Evolutionary conservation across 805 yeast species (phyloP).

Genomic region (Tetrapisispora iriomotensis): DNA sequence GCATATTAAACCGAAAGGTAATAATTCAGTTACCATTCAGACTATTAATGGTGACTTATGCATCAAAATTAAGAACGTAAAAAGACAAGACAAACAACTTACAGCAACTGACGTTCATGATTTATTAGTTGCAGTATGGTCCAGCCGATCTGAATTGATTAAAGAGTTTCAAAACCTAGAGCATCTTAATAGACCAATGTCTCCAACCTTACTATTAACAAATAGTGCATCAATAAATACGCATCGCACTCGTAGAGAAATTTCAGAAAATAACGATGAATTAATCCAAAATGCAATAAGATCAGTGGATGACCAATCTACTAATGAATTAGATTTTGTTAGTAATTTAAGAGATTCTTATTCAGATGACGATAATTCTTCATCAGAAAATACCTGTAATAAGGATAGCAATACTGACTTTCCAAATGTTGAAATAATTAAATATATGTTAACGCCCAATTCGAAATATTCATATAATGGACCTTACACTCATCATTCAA

Average conservation of each 20-base stretch:
- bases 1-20: background rate
- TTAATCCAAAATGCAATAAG: constrained; percentile 30
- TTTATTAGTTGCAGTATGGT: constrained; percentile 64
- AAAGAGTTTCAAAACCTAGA: background rate
- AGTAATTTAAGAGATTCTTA: background rate
- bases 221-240: background rate
- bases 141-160: constrained; percentile 27
- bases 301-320: constrained; percentile 35
- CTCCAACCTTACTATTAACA: constrained; percentile 1
- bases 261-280: constrained; percentile 13
- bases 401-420: constrained; percentile 9
- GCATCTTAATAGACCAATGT: background rate
- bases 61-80: no score
- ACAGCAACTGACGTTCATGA: constrained; percentile 51
- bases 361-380: background rate
- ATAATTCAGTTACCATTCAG: background rate
- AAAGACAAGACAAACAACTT: no score
- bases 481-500: constrained; percentile 53
- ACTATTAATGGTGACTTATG: background rate
- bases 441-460: background rate
- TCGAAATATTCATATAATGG: constrained; percentile 43
- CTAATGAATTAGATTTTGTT: background rate
- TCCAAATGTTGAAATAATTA: background rate
- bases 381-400: constrained; percentile 8
- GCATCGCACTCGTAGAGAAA: background rate